Conservation (phyloP, 2,329 filamentous ascomycete genomes). For the Nakataea oryzae region DNA sequence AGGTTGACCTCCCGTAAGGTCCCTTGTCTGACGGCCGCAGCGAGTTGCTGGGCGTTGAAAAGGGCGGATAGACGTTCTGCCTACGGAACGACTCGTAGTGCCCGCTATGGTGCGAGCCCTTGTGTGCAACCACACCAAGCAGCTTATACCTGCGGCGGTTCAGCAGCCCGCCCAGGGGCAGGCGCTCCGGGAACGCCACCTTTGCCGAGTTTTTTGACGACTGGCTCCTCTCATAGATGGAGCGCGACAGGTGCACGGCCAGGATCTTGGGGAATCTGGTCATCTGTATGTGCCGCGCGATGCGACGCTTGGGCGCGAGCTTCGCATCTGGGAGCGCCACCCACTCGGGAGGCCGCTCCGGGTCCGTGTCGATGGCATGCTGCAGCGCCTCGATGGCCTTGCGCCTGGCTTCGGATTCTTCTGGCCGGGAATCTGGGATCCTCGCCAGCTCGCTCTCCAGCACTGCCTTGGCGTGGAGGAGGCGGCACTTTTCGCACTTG, state of each 20-base stretch:
- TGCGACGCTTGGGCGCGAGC: constrained; percentile 68
- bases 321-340: constrained; percentile 66
- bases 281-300: constrained; percentile 80
- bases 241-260: constrained; percentile 84
- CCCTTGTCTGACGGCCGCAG: not conserved
- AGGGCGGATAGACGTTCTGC: constrained; percentile 70
- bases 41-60: constrained; percentile 66
- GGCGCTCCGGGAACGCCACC: constrained; percentile 79
- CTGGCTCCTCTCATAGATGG: constrained; percentile 71
- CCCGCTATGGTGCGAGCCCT: constrained; percentile 89
- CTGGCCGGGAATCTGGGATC: not conserved
- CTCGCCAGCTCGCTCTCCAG: constrained; percentile 47
- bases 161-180: constrained; percentile 71
- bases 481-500: constrained; percentile 83
- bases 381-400: constrained; percentile 54
- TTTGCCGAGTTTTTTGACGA: constrained; percentile 94
- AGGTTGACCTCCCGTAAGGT: not conserved
- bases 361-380: constrained; percentile 64
- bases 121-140: constrained; percentile 82
- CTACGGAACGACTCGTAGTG: constrained; percentile 95
- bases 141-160: constrained; percentile 74
- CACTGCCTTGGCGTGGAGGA: constrained; percentile 65
- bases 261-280: constrained; percentile 81
- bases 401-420: not conserved
- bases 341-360: constrained; percentile 64